These are phyloP conservation scores for Fusarium sarcochroum DNA, from an alignment of 2,329 filamentous ascomycete species.

Conservation along the genomic window DNA sequence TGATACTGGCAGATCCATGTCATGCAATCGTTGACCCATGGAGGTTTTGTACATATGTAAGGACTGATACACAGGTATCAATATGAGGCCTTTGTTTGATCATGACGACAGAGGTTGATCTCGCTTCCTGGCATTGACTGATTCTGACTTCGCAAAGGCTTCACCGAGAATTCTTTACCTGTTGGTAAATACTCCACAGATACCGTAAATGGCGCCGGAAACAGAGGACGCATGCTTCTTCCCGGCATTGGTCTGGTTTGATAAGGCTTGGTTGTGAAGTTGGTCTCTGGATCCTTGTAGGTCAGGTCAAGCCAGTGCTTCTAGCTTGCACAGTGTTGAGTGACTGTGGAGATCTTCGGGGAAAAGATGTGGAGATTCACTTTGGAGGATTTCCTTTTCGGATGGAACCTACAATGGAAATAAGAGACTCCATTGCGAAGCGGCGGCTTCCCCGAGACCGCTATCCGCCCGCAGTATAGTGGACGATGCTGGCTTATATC, in stretches of 20 bases:
- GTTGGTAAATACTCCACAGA: neutral
- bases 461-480: neutral
- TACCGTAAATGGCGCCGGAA: slow-evolving; percentile 30
- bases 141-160: neutral
- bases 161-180: neutral
- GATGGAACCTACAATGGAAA: slow-evolving; percentile 27
- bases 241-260: slow-evolving; percentile 43
- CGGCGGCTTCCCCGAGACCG: slow-evolving; percentile 8
- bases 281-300: slow-evolving; percentile 28
- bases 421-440: slow-evolving; percentile 4
- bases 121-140: neutral
- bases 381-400: slow-evolving; percentile 25
- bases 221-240: slow-evolving; percentile 44
- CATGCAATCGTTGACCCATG: slow-evolving; percentile 9
- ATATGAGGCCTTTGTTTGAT: slow-evolving; percentile 41
- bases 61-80: slow-evolving; percentile 18
- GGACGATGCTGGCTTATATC: neutral
- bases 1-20: slow-evolving; percentile 35
- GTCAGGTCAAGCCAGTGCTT: slow-evolving; percentile 20
- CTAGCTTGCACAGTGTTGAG: slow-evolving; percentile 31
- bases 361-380: slow-evolving; percentile 28
- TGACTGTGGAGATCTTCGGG: slow-evolving; percentile 27
- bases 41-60: neutral
- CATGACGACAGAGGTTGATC: slow-evolving; percentile 26
- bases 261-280: slow-evolving; percentile 34